Base-by-base conservation (phyloP, 176 grass and related monocot genomes). In the Miscanthus lutarioriparius region DNA sequence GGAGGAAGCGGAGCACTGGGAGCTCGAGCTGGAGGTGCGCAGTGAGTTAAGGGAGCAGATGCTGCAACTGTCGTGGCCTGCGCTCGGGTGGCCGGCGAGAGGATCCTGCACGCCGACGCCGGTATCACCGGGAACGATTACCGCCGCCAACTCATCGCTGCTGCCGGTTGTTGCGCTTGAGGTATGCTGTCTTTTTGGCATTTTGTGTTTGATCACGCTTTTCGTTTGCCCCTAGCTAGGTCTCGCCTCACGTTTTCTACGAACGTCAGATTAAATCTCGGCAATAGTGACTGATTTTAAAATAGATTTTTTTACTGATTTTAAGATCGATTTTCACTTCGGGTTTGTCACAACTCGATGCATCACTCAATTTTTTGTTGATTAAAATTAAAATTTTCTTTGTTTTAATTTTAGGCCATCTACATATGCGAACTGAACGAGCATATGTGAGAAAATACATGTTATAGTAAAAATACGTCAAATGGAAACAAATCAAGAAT, bases 11-110 rank as follows among this genome's bases (percentile, higher is more conserved):
- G 82, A 89, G 35, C 16, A 33, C 0, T 80, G 23, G 61, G 61
- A 20, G 11, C 82, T 84, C 14, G 87, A 89, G 47, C 25, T 28
- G 23, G 87, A 84, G 87, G 87, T 89, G 6, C 37, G 82, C 7
- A 61, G 28, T 3, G 87, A 89, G 37, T 28, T 89, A 22, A 59
- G 66, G 44, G 76, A 80, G 58, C 81, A 73, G 19, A 36, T 76
- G 69, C 8, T 73, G 19, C 37, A 3, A 3, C 40, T 63, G 16
- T 27, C 30, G 8, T 38, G 35, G 40, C 25, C 68, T 6, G n/a
- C 11, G 67, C 33, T 67, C n/a, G n/a, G 22, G 28, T 23, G 36
- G 12, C 11, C 15, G 1, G 14, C 39, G 20, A 20, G 16, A n/a
- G 75, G 5, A 22, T 35, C 48, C 0, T 26, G 37, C 51, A 0